These are phyloP conservation scores for Pseudogymnoascus verrucosus DNA, from an alignment of 2,329 filamentous ascomycete genomes.

Conservation along the genomic window DNA sequence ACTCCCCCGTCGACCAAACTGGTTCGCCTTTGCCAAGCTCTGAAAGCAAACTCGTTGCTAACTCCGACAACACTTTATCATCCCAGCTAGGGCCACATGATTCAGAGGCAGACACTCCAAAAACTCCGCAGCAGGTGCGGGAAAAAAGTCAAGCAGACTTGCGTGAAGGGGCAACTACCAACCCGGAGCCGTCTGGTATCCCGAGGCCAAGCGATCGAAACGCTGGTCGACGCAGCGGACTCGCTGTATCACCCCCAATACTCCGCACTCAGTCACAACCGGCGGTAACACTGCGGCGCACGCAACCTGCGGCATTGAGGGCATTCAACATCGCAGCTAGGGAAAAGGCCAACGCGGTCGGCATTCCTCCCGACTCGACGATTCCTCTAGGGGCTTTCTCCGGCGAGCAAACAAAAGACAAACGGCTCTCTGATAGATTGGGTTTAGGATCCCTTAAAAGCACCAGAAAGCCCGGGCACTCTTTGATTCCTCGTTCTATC, in stretches of 20 bases:
- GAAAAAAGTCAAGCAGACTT: slow-evolving; percentile 15
- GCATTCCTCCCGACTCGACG: slow-evolving; percentile 12
- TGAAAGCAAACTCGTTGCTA: neutral
- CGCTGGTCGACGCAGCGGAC: slow-evolving; percentile 18
- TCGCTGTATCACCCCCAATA: slow-evolving; percentile 24
- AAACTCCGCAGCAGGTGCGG: slow-evolving; percentile 25
- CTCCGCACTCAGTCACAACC: slow-evolving; percentile 29
- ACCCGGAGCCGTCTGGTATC: slow-evolving; percentile 24
- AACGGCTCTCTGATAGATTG: slow-evolving; percentile 68
- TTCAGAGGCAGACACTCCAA: slow-evolving; percentile 20
- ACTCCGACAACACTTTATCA: neutral
- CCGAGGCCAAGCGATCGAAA: slow-evolving; percentile 26
- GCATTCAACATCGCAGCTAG: neutral
- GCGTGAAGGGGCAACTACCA: slow-evolving; percentile 12
- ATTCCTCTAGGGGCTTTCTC: slow-evolving; percentile 19
- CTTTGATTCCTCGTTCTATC: slow-evolving; percentile 82
- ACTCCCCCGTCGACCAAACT: neutral
- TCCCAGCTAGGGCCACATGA: neutral
- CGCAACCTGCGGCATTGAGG: slow-evolving; percentile 14
- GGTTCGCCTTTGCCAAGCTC: neutral
- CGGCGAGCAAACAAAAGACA: slow-evolving; percentile 39
- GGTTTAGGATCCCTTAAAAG: slow-evolving; percentile 58
- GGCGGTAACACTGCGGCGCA: slow-evolving; percentile 25
- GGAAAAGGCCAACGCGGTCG: slow-evolving; percentile 15
- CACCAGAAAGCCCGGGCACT: slow-evolving; percentile 49